Evolutionary conservation across 352 stramenopile genomes (phyloP).

Genomic region (Phytophthora quininea): DNA sequence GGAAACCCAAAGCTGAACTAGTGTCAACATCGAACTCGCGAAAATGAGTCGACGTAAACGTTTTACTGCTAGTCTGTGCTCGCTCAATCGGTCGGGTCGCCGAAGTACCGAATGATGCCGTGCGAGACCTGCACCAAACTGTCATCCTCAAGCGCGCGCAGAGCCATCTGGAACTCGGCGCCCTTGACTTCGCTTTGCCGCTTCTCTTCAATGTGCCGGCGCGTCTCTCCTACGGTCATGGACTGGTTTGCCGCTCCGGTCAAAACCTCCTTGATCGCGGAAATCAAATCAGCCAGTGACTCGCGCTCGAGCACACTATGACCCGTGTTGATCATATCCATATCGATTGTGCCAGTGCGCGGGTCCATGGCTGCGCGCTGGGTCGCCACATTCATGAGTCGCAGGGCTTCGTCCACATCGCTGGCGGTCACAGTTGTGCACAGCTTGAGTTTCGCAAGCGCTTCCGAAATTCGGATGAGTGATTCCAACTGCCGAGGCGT

Average conservation of each 20-base stretch:
- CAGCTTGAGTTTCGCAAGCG: constrained; percentile 95
- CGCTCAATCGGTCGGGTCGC: constrained; percentile 29
- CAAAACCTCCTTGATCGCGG: constrained; percentile 64
- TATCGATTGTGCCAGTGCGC: constrained; percentile 98
- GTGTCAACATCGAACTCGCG: constrained; percentile 1
- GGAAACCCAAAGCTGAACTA: too few species aligned
- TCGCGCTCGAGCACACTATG: constrained; percentile 91
- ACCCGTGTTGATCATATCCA: constrained; percentile 99
- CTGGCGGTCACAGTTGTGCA: constrained; percentile 56
- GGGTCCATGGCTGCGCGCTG: constrained; percentile 97
- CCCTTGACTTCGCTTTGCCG: constrained; percentile 77
- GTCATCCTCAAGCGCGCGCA: constrained; percentile 92
- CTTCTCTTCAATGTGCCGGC: constrained; percentile 87
- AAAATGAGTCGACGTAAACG: not conserved
- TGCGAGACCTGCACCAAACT: constrained; percentile 93
- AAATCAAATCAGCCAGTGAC: constrained; percentile 61
- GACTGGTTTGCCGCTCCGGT: constrained; percentile 61
- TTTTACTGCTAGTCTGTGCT: not conserved
- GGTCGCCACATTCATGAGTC: constrained; percentile 98
- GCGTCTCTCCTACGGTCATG: constrained; percentile 88
- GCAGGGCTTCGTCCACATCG: constrained; percentile 95
- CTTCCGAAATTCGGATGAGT: constrained; percentile 98
- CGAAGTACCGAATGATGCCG: constrained; percentile 80
- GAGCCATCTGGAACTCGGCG: constrained; percentile 88
- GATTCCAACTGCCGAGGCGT: constrained; percentile 98